Evolutionary conservation across 2,329 filamentous ascomycete species (phyloP).

Genomic region (Trichoderma afroharzianum): DNA sequence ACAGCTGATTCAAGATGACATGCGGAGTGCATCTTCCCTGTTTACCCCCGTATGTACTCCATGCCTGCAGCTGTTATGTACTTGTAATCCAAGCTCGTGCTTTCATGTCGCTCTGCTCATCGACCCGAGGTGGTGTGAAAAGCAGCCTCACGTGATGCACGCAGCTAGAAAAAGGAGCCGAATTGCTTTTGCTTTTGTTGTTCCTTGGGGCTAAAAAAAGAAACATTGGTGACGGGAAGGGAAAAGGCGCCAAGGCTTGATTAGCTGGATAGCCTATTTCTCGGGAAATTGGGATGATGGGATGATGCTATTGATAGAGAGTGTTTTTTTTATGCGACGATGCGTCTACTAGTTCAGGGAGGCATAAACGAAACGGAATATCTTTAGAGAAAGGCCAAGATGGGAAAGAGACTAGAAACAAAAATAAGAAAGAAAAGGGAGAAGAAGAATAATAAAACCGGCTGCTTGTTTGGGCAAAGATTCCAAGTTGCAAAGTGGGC

Average conservation of each 20-base stretch:
- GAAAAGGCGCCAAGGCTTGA: not conserved
- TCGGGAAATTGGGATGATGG: not conserved
- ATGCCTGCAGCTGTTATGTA: not conserved
- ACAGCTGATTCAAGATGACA: not conserved
- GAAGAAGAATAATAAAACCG: not conserved
- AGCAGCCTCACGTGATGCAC: not conserved
- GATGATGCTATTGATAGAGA: not conserved
- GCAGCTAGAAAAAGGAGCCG: not conserved
- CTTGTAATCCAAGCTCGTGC: not conserved
- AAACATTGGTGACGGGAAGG: not conserved
- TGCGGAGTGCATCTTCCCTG: not conserved
- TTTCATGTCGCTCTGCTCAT: not conserved
- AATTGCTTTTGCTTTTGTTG: not conserved
- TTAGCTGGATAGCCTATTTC: not conserved
- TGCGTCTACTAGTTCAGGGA: not conserved
- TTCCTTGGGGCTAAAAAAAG: slow-evolving; percentile 4
- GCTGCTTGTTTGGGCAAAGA: not conserved
- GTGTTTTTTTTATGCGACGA: not conserved
- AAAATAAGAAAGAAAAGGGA: not conserved
- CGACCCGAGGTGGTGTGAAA: not conserved
- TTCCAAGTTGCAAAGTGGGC: not conserved
- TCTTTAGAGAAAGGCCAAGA: not conserved
- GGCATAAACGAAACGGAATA: not conserved
- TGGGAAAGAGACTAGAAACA: not conserved
- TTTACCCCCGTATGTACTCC: not conserved